Percentiles rank a stretch among this genome's conserved stretches.
These are phyloP conservation scores for Rubroshorea leprosula DNA, from an alignment of 345 rosid species.

Conservation along the genomic window DNA sequence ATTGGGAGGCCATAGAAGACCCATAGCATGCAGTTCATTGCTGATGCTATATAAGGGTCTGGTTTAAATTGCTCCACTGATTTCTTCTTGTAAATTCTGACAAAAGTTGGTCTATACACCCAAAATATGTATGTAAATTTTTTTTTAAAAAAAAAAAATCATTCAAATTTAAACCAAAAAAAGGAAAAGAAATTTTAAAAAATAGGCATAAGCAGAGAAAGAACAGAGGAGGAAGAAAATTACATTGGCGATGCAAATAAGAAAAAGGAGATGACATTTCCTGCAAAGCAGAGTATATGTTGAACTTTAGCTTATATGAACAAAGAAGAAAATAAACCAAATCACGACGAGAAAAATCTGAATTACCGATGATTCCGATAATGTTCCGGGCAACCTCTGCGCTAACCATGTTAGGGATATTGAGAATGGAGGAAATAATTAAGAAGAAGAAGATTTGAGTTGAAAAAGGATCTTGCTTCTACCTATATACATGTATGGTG, in stretches of 20 bases:
- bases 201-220: neutral
- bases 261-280: conserved; percentile 52
- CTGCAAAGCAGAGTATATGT: conserved; percentile 18
- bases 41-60: conserved; percentile 40
- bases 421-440: neutral
- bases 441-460: neutral
- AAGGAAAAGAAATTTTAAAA: neutral
- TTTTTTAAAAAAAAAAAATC: neutral
- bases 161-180: neutral
- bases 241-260: conserved; percentile 48
- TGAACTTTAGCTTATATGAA: too few species aligned
- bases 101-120: conserved; percentile 28
- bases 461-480: neutral
- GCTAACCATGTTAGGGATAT: conserved; percentile 13
- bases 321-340: neutral
- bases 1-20: conserved; percentile 51
- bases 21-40: conserved; percentile 49
- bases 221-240: neutral
- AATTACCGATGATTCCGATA: conserved; percentile 28
- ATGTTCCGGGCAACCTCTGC: conserved; percentile 7
- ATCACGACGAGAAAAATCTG: neutral
- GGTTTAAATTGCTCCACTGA: conserved; percentile 48
- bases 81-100: conserved; percentile 25
- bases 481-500: neutral
- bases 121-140: too few species aligned